Conservation (phyloP, 345 rosid species). For the Ailanthus altissimus region DNA sequence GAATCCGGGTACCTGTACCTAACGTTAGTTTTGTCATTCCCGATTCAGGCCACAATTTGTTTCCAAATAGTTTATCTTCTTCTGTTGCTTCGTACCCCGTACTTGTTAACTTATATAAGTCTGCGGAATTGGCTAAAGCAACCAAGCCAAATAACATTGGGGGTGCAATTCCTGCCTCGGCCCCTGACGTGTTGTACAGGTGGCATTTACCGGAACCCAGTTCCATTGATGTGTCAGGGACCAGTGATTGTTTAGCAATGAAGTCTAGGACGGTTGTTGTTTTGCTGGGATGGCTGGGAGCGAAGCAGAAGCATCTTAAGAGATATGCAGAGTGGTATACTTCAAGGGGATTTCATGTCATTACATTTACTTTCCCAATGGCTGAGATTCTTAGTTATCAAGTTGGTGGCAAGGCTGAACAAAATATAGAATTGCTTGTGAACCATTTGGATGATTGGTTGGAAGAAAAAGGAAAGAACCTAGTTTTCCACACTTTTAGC, state of each 20-base stretch:
- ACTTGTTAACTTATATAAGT: slow-evolving; percentile 56
- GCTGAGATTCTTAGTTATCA: slow-evolving; percentile 79
- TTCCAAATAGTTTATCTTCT: slow-evolving; percentile 28
- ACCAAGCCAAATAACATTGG: slow-evolving; percentile 48
- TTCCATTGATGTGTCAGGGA: slow-evolving; percentile 58
- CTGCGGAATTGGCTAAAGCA: slow-evolving; percentile 72
- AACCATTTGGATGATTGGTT: slow-evolving; percentile 90
- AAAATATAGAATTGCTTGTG: slow-evolving; percentile 72
- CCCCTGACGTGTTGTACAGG: slow-evolving; percentile 66
- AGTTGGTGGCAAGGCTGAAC: slow-evolving; percentile 92
- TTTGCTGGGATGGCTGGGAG: slow-evolving; percentile 96
- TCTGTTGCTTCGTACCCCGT: slow-evolving; percentile 47
- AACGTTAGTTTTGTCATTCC: slow-evolving; percentile 40
- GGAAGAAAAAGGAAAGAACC: slow-evolving; percentile 85
- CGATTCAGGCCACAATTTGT: slow-evolving; percentile 27
- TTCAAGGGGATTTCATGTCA: slow-evolving; percentile 85
- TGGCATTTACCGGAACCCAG: slow-evolving; percentile 87
- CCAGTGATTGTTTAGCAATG: slow-evolving; percentile 48
- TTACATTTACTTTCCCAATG: slow-evolving; percentile 93
- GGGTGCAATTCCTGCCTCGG: slow-evolving; percentile 32
- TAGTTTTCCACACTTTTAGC: slow-evolving; percentile 97
- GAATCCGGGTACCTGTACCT: slow-evolving; percentile 66
- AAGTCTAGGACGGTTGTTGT: slow-evolving; percentile 92
- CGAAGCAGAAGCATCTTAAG: slow-evolving; percentile 92
- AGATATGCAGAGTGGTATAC: slow-evolving; percentile 98